Base-by-base conservation (phyloP, 75 land plant genomes). In the Adiantum capillusveneris region DNA sequence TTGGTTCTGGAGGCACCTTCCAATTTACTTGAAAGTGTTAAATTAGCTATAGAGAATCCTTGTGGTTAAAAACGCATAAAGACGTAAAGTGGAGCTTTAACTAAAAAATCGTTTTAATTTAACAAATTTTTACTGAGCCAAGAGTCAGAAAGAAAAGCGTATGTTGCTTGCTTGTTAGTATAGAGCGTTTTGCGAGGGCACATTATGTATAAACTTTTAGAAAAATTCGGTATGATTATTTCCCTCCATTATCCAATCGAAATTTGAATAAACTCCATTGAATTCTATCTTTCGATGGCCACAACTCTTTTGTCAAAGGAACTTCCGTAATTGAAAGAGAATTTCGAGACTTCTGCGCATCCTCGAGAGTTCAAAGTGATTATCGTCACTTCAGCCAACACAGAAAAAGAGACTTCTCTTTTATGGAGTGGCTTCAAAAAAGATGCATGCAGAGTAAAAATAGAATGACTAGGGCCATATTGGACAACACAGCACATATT, bases 121-220 rank as follows among this genome's bases (percentile, higher is more conserved):
- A 41, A 41, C 43, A 41, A 41, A 41, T 41, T 14, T 41, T 41
- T 41, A 41, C 43, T 41, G 14, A 41, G 43, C 43, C 14, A 41
- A 41, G 43, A 41, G 43, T 41, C 43, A 41, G 43, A 41, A 14
- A 41, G 43, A 41, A 41, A 41, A 41, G 43, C 43, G 43, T 41
- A 41, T 41, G 43, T 41, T 14, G 14, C 43, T 41, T 14, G 14
- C 43, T 41, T 14, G n/a, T n/a, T n/a, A 41, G 43, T 14, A 41
- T 41, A 41, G 43, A 41, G 43, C 43, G 14, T 41, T 41, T 41
- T 41, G 43, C 14, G 43, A 41, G 43, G 43, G 43, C 43, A 41
- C 43, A 41, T 41, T 41, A 41, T 41, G 43, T 41, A 41, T 14
- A 41, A 41, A 41, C 43, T 41, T 41, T 41, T 41, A 14, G 43